Evolutionary conservation across 139 green algal species (phyloP).

Genomic region (Haematococcus lacustris): DNA sequence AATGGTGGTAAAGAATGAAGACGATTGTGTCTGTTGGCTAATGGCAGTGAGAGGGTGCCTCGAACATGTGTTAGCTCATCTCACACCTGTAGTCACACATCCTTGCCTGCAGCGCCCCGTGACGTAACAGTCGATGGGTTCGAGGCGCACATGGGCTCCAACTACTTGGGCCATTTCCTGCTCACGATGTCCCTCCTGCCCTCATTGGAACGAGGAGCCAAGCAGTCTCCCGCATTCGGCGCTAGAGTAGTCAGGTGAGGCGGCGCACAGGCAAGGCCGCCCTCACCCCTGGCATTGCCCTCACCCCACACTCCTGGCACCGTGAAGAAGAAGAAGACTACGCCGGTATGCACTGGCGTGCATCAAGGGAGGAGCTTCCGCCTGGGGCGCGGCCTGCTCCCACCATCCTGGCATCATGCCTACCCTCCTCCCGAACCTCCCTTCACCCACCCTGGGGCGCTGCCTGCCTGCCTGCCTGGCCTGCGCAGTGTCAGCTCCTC

Average conservation of each 20-base stretch:
- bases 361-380: background rate
- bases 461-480: background rate
- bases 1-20: background rate
- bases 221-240: background rate
- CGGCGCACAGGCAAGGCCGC: too few species aligned
- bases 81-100: background rate
- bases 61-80: background rate
- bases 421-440: background rate
- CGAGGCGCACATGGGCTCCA: constrained; percentile 74
- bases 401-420: background rate
- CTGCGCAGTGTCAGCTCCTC: constrained; percentile 12
- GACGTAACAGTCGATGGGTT: constrained; percentile 57
- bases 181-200: constrained; percentile 70
- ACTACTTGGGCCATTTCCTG: constrained; percentile 76
- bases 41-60: background rate
- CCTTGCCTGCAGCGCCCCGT: constrained; percentile 29
- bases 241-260: constrained; percentile 6
- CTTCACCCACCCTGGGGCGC: background rate
- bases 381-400: background rate
- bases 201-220: constrained; percentile 24
- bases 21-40: background rate
- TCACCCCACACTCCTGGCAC: background rate
- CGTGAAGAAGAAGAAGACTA: background rate
- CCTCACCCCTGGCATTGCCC: background rate
- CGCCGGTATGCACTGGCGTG: background rate